A percentile compares a stretch with the other conserved stretches of the same genome.
phyloP scores from a whole-genome alignment of 345 rosid species.

The Salix purpurea region DNA sequence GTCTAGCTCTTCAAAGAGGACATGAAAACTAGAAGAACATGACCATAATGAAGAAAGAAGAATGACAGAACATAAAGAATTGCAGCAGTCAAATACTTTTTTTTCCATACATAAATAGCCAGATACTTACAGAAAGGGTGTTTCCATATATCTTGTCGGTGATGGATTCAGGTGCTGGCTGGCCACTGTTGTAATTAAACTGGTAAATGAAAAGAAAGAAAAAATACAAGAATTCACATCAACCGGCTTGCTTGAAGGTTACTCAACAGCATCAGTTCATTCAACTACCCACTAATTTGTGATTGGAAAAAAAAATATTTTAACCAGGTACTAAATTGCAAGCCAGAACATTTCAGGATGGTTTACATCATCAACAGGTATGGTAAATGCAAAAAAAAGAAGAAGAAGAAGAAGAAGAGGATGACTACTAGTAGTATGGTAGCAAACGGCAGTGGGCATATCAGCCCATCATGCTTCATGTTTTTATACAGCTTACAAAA shows the following conservation, averaged over 20 bases:
- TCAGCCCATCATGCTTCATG: not conserved
- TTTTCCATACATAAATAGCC: not conserved
- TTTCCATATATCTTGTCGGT: conserved; percentile 94
- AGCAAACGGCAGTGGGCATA: not conserved
- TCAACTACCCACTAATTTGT: conserved; percentile 1
- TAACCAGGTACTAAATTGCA: not conserved
- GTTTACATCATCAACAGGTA: not conserved
- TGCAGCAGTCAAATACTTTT: not conserved
- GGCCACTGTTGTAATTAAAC: conserved; percentile 95
- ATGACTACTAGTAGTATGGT: not conserved
- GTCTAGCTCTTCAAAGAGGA: not conserved
- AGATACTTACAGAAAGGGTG: conserved; percentile 81
- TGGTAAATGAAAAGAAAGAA: conserved; percentile 21
- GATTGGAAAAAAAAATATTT: not conserved
- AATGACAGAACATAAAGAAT: not conserved
- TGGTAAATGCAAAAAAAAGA: not conserved
- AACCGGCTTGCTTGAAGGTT: not conserved
- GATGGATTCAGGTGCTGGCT: conserved; percentile 90
- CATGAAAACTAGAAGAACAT: not conserved
- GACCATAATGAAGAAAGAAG: not conserved
- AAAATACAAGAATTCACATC: conserved; percentile 7
- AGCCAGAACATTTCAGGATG: not conserved
- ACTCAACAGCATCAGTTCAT: not conserved
- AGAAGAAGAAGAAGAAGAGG: not conserved
- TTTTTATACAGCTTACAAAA: not conserved